A percentile compares a stretch with the other conserved stretches of the same genome.
phyloP scores from a whole-genome alignment of 2,329 filamentous ascomycete species.

The Colletotrichum sp. region DNA sequence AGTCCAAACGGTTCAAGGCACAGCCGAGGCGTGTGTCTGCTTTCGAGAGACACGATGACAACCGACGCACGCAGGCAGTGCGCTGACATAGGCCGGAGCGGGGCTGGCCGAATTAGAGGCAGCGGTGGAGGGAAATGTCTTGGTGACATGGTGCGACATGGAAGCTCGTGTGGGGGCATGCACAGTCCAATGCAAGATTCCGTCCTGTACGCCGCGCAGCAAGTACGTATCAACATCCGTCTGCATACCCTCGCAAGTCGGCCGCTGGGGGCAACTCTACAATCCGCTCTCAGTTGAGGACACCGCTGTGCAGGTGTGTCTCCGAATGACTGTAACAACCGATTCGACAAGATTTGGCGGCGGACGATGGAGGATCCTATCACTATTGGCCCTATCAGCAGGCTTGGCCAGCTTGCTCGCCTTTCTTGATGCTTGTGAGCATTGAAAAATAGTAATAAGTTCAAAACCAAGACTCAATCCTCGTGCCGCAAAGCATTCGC shows the following conservation, averaged over 20 bases:
- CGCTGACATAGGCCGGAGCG: background rate
- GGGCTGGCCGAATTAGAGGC: background rate
- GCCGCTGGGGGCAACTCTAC: background rate
- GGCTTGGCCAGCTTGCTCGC: background rate
- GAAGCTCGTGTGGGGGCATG: conserved; percentile 15
- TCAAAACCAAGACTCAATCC: background rate
- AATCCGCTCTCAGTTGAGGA: background rate
- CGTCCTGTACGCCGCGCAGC: conserved; percentile 12
- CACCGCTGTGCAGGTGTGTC: background rate
- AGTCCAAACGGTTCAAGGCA: background rate
- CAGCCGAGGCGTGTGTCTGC: background rate
- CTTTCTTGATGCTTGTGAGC: background rate
- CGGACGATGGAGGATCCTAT: background rate
- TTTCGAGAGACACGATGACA: background rate
- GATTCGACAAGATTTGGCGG: background rate
- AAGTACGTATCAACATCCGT: background rate
- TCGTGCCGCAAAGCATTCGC: background rate
- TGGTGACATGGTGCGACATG: background rate
- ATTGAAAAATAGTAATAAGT: background rate
- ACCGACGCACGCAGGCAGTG: background rate
- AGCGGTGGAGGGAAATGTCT: background rate
- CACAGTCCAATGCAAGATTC: conserved; percentile 19
- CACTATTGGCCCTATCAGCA: background rate
- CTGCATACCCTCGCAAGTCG: background rate
- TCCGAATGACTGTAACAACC: background rate